Base-by-base conservation (phyloP, 73 alveolate species). In the Tetrahymena malaccensis region DNA sequence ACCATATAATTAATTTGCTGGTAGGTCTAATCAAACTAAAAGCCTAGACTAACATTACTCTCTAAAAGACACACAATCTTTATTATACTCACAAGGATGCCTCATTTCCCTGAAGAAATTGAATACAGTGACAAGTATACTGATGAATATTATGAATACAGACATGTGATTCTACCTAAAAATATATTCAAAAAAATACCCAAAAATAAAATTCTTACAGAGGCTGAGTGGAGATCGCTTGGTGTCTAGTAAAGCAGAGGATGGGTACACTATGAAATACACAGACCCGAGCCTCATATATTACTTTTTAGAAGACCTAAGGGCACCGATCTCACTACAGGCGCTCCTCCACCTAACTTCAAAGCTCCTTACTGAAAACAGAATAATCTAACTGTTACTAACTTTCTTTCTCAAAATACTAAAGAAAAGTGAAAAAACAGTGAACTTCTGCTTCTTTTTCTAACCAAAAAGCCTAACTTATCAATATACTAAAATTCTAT, bases 261-360 rank as follows among this genome's bases (percentile, higher is more conserved):
- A 17, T 98, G 99, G 99, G 98, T 96, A 9, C 99, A 98, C 94
- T 98, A 98, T 93, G 99, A 97, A 96, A 96, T 98, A 55, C 99
- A 98, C 95, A 98, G 96, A 85, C 99, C 99, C 34, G 99, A 98
- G 96, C 99, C 99, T 9, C 99, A 98, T 96, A 99, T 99, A 35
- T 94, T 99, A 33, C 98, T 98, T 37, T 98, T 98, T 96, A 97
- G 99, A 98, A 98, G 99, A 96, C 99, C 99, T 8, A 96, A 98
- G n/a, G 99, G 99, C 34, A 99, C 99, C 27, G 99, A 99, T 94
- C 99, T 99, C 11, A 96, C 94, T 56, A 98, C 99, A 25, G 99
- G 99, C 40, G 43, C 94, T 58, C 97, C 98, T 19, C 98, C 99
- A 34, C 93, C 97, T 0, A 94, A 94, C 44, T 95, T 95, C 94